A percentile compares a stretch with the other conserved stretches of the same genome.
These are phyloP conservation scores for Neofusicoccum cordaticola DNA, from an alignment of 2,329 filamentous ascomycete genomes.

Conservation along the genomic window DNA sequence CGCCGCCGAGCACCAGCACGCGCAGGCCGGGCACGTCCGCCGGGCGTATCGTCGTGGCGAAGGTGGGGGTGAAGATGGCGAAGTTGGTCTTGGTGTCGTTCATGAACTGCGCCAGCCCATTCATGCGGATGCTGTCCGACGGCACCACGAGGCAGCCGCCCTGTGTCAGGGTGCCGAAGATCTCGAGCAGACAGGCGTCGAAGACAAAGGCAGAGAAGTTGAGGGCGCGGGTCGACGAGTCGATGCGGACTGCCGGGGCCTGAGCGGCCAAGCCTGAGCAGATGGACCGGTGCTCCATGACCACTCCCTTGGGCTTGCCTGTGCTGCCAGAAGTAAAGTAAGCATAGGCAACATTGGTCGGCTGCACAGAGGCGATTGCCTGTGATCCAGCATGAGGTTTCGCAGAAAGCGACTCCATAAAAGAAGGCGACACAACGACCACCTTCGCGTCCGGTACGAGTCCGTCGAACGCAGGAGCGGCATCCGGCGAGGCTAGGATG, in stretches of 20 bases:
- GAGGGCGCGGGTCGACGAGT: neutral
- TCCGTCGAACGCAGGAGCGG: neutral
- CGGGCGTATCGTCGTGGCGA: slow-evolving; percentile 35
- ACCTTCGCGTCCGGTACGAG: slow-evolving; percentile 22
- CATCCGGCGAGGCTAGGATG: slow-evolving; percentile 27
- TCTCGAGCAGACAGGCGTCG: slow-evolving; percentile 55
- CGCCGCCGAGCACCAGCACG: slow-evolving; percentile 31
- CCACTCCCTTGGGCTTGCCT: slow-evolving; percentile 27
- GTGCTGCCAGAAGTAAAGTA: slow-evolving; percentile 27
- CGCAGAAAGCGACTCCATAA: slow-evolving; percentile 28
- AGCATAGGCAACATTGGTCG: slow-evolving; percentile 30
- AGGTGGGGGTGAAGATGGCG: slow-evolving; percentile 37
- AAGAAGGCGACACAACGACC: slow-evolving; percentile 18
- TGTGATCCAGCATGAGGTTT: slow-evolving; percentile 45
- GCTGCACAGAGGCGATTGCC: slow-evolving; percentile 29
- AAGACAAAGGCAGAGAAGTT: slow-evolving; percentile 52
- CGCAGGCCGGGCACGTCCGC: slow-evolving; percentile 41
- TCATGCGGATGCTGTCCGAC: slow-evolving; percentile 52
- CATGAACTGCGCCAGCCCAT: slow-evolving; percentile 22
- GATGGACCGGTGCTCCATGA: slow-evolving; percentile 31
- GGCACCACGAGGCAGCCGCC: slow-evolving; percentile 55
- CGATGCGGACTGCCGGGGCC: neutral
- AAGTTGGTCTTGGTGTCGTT: slow-evolving; percentile 24
- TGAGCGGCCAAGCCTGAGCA: slow-evolving; percentile 26
- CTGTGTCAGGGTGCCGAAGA: slow-evolving; percentile 52